Evolutionary conservation across 164 flowering plant genomes (phyloP).

Genomic region (Chloranthus sessilifolius): DNA sequence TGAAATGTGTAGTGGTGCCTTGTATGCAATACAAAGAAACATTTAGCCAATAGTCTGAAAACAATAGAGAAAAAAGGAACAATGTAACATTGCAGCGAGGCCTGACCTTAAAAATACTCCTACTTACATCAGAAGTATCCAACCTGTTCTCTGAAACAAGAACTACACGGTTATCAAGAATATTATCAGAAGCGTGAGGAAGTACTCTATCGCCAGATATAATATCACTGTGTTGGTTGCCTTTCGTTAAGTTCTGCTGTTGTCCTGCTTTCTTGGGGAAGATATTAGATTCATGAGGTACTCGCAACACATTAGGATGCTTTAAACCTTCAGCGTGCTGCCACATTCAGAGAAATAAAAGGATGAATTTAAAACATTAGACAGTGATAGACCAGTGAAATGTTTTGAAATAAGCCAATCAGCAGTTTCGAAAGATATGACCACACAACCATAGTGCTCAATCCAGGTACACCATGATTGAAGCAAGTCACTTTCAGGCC

Average conservation of each 20-base stretch:
- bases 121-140: conserved; percentile 13
- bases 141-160: conserved; percentile 7
- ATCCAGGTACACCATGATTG: too few relatives aligned
- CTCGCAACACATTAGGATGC: conserved; percentile 5
- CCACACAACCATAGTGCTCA: too few relatives aligned
- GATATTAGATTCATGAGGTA: conserved; percentile 1
- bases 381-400: too few relatives aligned
- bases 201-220: conserved; percentile 12
- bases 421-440: too few relatives aligned
- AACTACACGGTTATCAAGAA: conserved; percentile 1
- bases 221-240: conserved; percentile 9
- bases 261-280: conserved; percentile 8
- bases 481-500: too few relatives aligned
- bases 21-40: conserved; percentile 2
- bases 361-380: too few relatives aligned
- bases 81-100: background rate
- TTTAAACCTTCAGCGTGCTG: conserved; percentile 10
- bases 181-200: conserved; percentile 5
- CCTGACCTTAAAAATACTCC: background rate
- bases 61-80: background rate
- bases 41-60: conserved; percentile 4
- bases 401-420: too few relatives aligned
- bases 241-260: background rate
- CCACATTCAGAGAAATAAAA: conserved; percentile 3
- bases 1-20: conserved; percentile 26